phyloP scores from a whole-genome alignment of 2,329 filamentous ascomycete genomes.

The Fusarium sarcochroum region DNA sequence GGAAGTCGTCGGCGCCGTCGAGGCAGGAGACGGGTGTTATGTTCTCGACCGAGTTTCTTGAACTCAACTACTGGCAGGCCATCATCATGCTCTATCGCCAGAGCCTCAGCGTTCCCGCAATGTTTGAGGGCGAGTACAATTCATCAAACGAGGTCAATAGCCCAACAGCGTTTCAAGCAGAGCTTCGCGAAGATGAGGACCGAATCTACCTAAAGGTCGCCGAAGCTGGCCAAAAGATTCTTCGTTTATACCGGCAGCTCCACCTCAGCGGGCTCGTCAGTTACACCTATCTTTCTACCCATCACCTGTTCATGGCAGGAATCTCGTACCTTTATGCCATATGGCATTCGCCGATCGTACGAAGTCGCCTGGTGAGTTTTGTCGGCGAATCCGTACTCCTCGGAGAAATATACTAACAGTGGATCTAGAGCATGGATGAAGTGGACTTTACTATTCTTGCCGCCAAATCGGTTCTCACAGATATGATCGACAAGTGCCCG shows the following conservation, averaged over 20 bases:
- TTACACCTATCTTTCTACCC: conserved; percentile 95
- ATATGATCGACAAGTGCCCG: conserved; percentile 94
- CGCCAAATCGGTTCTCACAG: conserved; percentile 91
- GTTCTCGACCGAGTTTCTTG: conserved; percentile 90
- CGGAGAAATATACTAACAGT: conserved; percentile 19
- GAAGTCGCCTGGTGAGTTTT: conserved; percentile 83
- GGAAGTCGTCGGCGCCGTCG: conserved; percentile 86
- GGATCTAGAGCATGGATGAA: conserved; percentile 82
- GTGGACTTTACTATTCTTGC: conserved; percentile 97
- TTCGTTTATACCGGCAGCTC: conserved; percentile 90
- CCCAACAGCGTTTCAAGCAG: conserved; percentile 72
- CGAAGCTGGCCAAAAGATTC: conserved; percentile 92
- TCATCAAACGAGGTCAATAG: conserved; percentile 75
- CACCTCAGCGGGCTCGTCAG: conserved; percentile 92
- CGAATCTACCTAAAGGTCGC: conserved; percentile 94
- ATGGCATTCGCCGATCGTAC: conserved; percentile 93
- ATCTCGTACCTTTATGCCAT: conserved; percentile 97
- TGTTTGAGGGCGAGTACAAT: conserved; percentile 84
- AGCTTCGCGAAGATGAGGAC: conserved; percentile 86
- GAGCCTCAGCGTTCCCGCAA: conserved; percentile 86
- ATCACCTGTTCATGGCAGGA: conserved; percentile 97
- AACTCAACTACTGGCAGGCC: conserved; percentile 98
- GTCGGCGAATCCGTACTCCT: background rate
- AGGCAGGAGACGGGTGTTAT: conserved; percentile 86
- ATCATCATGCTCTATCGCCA: conserved; percentile 96